Evolutionary conservation across 352 stramenopile genomes (phyloP).

Genomic region (Phytophthora vignae): DNA sequence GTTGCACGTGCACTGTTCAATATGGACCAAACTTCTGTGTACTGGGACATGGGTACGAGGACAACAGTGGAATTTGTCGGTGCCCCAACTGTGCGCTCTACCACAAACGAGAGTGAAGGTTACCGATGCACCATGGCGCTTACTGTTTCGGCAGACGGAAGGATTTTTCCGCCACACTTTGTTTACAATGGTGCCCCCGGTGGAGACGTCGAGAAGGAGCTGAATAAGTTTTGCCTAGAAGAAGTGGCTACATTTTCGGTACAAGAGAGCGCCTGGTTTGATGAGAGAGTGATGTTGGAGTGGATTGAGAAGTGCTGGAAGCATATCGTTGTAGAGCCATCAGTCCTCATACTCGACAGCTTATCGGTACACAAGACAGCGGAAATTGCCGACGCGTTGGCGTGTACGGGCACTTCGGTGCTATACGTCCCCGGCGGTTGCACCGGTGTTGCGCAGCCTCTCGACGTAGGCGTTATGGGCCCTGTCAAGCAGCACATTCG

Average conservation of each 20-base stretch:
- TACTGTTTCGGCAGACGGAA: background rate
- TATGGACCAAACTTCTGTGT: background rate
- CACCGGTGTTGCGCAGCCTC: background rate
- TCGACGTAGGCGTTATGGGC: background rate
- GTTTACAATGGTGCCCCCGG: background rate
- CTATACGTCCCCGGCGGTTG: background rate
- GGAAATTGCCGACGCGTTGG: background rate
- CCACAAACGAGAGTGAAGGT: background rate
- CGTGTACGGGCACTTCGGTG: slow-evolving; percentile 1
- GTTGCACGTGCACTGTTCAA: background rate
- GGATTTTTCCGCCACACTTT: background rate
- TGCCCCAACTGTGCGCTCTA: background rate
- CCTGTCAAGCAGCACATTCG: background rate
- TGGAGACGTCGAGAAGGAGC: background rate
- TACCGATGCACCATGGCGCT: background rate
- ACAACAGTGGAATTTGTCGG: background rate
- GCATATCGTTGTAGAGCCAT: background rate
- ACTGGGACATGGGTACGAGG: background rate
- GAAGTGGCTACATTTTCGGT: background rate
- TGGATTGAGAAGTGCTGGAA: background rate
- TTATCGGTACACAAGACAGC: slow-evolving; percentile 4
- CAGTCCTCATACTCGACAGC: background rate
- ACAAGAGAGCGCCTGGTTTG: background rate
- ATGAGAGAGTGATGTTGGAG: background rate
- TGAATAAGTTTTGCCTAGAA: background rate